Evolutionary conservation across 768 basidiomycete species (phyloP), one percentile per base, ranked within the genome.

Genomic region (Tremella yokohamensis): DNA sequence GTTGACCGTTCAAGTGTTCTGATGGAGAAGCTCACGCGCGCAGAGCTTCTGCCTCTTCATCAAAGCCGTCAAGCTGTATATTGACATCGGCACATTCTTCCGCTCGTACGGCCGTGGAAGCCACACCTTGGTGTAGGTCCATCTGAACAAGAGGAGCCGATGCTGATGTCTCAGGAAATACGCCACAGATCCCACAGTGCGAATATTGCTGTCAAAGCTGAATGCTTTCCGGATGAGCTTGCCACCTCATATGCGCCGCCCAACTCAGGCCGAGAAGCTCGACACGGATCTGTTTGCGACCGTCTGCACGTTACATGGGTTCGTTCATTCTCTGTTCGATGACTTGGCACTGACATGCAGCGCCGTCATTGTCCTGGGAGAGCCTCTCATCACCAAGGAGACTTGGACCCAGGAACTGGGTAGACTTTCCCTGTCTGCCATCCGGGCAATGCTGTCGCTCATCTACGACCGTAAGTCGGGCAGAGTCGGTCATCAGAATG

Each of bases 391-490:
- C 16, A 66, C 63, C 1, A 54, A 40, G 18, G 68, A 68, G 2
- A 66, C 55, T 0, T 73, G 68, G 65, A 68, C 59, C 6, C 42
- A 64, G n/a, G 71, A 73, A 16, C 39, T 69, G 25, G 64, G 63
- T 11, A 59, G 62, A 16, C 56, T 70, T 47, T 47, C 62, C 8
- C 49, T 73, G 37, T 38, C 66, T 8, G 62, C 71, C 9, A 62
- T 70, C 6, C 57, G 71, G 18, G 64, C 71, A 4, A 49, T 65
- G 13, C 51, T 73, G 40, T 73, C 71, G 0, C 48, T 73, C 22
- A 37, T 73, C n/a, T 73, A 73, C 51, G 71, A 73, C 44, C 61
- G 70, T 72, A 40, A 65, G 70, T 66, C 3, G 12, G 12, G 3
- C 18, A 3, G 19, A 9, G 37, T 9, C 34, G 26, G 22, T 16